Evolutionary conservation across 345 rosid genomes (phyloP).

Genomic region (Firmiana major): DNA sequence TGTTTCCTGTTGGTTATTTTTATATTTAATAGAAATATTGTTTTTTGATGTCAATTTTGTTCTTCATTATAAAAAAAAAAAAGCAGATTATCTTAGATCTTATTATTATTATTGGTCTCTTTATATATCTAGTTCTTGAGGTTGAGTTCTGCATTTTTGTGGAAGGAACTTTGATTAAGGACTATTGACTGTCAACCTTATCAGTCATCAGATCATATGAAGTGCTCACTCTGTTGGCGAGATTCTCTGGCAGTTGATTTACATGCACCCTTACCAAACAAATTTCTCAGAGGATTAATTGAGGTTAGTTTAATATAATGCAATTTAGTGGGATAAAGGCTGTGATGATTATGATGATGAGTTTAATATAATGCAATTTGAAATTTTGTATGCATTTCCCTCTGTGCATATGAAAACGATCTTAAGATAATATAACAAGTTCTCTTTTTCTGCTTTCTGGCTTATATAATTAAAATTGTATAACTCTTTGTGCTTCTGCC

Average conservation of each 20-base stretch:
- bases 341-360: too few species aligned
- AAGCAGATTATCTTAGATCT: too few species aligned
- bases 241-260: conserved; percentile 26
- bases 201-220: conserved; percentile 27
- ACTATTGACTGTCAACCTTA: conserved; percentile 10
- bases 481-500: not conserved
- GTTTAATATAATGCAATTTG: not conserved
- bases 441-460: not conserved
- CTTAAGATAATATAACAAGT: not conserved
- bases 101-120: not conserved
- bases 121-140: conserved; percentile 3
- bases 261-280: conserved; percentile 17
- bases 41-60: not conserved
- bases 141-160: conserved; percentile 17
- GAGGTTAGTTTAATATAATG: conserved; percentile 18
- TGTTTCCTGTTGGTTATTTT: not conserved
- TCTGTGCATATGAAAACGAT: not conserved
- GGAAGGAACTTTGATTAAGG: conserved; percentile 13
- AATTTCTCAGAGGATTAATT: conserved; percentile 13
- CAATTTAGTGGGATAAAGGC: too few species aligned
- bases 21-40: not conserved
- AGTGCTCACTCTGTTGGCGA: conserved; percentile 27
- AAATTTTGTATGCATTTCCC: not conserved
- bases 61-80: not conserved
- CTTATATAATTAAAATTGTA: not conserved